A percentile compares a stretch with the other conserved stretches of the same genome.
phyloP scores from a whole-genome alignment of 2,329 filamentous ascomycete species.

The Phialocephala sp. region DNA sequence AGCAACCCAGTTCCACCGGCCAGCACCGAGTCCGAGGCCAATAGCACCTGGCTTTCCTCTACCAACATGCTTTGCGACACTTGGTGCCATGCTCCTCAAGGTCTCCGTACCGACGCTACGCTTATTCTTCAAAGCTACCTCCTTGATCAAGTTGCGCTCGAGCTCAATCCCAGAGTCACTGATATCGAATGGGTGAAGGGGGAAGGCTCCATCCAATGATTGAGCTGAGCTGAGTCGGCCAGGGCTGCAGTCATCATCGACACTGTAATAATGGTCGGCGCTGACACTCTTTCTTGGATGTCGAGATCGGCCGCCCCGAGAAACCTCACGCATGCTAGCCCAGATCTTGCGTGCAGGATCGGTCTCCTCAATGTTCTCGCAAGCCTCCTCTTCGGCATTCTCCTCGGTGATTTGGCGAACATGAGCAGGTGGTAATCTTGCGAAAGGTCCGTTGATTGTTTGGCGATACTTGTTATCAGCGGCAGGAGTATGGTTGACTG shows the following conservation, averaged over 20 bases:
- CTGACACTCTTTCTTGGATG: conserved; percentile 32
- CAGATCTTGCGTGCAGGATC: conserved; percentile 44
- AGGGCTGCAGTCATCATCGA: conserved; percentile 26
- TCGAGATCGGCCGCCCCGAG: conserved; percentile 29
- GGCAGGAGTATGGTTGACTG: neutral
- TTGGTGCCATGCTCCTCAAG: conserved; percentile 36
- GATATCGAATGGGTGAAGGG: neutral
- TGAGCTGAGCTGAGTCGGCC: conserved; percentile 24
- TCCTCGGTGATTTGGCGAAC: neutral
- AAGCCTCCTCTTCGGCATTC: conserved; percentile 6
- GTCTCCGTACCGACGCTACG: conserved; percentile 35
- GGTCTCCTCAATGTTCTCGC: conserved; percentile 20
- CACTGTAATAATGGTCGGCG: conserved; percentile 33
- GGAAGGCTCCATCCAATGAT: conserved; percentile 16
- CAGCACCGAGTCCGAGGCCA: conserved; percentile 26
- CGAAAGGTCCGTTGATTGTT: neutral
- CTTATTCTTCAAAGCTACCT: conserved; percentile 36
- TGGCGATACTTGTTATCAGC: neutral
- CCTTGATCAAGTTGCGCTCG: conserved; percentile 31
- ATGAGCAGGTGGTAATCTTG: neutral
- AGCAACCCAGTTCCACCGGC: conserved; percentile 30
- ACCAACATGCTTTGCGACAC: conserved; percentile 23
- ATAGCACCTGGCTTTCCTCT: conserved; percentile 20
- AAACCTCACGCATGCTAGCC: conserved; percentile 40
- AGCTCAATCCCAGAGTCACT: conserved; percentile 20